Evolutionary conservation across 2,329 filamentous ascomycete genomes (phyloP).

Genomic region (Aspergillus carbonarius): DNA sequence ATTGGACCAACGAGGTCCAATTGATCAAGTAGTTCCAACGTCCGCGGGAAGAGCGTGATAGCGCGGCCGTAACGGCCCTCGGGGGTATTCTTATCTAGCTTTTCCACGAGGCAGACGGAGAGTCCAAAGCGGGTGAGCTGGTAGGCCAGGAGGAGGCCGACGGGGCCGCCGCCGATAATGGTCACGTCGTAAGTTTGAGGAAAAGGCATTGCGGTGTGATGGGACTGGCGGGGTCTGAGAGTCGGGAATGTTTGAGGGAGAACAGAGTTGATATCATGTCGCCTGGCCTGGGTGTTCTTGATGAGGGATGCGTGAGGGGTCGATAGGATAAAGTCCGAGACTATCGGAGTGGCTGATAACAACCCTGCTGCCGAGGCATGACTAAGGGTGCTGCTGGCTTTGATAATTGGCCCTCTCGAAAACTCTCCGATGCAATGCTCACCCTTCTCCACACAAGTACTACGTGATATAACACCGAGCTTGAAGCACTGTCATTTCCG

Average conservation of each 20-base stretch:
- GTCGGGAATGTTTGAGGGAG: not conserved
- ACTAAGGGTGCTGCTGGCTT: not conserved
- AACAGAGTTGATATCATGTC: not conserved
- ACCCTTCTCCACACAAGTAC: too few species aligned
- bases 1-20: not conserved
- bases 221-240: not conserved
- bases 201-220: not conserved
- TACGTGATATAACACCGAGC: too few species aligned
- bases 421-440: too few species aligned
- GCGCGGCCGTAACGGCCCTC: not conserved
- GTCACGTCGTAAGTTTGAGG: not conserved
- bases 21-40: not conserved
- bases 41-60: not conserved
- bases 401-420: too few species aligned
- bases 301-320: not conserved
- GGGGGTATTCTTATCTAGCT: not conserved
- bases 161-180: constrained; percentile 9
- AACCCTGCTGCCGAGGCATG: not conserved
- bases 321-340: not conserved
- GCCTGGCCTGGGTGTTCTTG: not conserved
- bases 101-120: constrained; percentile 7
- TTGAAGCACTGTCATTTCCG: too few species aligned
- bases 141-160: constrained; percentile 9
- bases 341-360: not conserved
- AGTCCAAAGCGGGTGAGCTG: constrained; percentile 8